Conservation (phyloP, 805 yeast genomes). For the Nakazawaea ernobii region DNA sequence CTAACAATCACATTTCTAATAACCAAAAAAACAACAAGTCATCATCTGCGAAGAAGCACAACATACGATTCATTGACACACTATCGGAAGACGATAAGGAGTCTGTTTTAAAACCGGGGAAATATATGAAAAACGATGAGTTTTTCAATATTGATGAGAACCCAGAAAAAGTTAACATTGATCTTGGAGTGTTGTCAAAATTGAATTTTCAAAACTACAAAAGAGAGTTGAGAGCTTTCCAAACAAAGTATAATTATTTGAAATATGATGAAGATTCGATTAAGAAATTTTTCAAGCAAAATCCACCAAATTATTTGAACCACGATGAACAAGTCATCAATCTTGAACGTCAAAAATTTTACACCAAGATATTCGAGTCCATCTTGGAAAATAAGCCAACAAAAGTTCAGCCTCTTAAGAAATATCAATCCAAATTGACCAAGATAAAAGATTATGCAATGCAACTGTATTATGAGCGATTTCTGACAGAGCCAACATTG, state of each 20-base stretch:
- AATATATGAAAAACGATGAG: conserved; percentile 1
- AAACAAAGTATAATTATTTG: conserved; percentile 2
- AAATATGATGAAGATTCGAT: conserved; percentile 8
- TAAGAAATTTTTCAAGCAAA: conserved; percentile 1
- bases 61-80: conserved; percentile 10
- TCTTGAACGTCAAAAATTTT: conserved; percentile 14
- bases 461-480: conserved; percentile 11
- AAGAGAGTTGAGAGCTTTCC: conserved; percentile 7
- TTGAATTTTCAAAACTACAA: conserved; percentile 5
- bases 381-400: conserved; percentile 19
- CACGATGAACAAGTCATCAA: background rate
- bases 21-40: background rate
- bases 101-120: conserved; percentile 1
- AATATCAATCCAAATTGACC: background rate
- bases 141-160: conserved; percentile 7
- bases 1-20: background rate
- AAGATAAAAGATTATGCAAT: conserved; percentile 10
- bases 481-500: conserved; percentile 5
- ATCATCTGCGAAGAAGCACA: background rate
- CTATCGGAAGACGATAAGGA: background rate
- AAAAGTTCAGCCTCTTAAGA: conserved; percentile 3
- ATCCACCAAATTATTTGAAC: conserved; percentile 6
- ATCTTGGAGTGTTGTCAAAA: conserved; percentile 1
- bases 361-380: conserved; percentile 16
- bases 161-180: conserved; percentile 5